Percentiles rank a stretch among this genome's conserved stretches.
Evolutionary conservation across 2,329 filamentous ascomycete genomes (phyloP).

Genomic region (Ascochyta viciae-villosae): DNA sequence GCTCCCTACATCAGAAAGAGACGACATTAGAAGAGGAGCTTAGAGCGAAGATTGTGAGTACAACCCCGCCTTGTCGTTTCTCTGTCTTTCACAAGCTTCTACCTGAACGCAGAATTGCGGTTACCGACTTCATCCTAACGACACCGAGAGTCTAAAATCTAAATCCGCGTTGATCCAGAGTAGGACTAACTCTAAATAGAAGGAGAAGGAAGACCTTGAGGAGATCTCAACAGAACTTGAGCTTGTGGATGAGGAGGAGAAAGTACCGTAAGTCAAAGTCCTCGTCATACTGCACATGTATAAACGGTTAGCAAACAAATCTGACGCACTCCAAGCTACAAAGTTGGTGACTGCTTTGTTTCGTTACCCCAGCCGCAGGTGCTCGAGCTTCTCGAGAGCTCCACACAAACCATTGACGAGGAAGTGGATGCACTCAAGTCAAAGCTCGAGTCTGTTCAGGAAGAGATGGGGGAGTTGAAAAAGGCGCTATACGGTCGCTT

Average conservation of each 20-base stretch:
- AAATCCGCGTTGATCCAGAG: not conserved
- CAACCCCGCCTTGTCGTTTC: not conserved
- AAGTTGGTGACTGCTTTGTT: slow-evolving; percentile 95
- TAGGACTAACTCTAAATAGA: slow-evolving; percentile 61
- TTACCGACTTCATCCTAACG: not conserved
- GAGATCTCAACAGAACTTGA: slow-evolving; percentile 91
- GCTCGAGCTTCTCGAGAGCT: slow-evolving; percentile 79
- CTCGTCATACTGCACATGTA: not conserved
- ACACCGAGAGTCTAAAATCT: not conserved
- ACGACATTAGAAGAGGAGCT: slow-evolving; percentile 80
- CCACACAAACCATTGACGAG: slow-evolving; percentile 75
- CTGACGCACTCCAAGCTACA: slow-evolving; percentile 69
- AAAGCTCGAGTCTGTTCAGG: slow-evolving; percentile 74
- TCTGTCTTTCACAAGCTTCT: not conserved
- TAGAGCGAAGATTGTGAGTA: slow-evolving; percentile 75
- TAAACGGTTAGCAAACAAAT: not conserved
- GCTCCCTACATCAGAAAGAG: slow-evolving; percentile 88
- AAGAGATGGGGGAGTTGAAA: slow-evolving; percentile 91
- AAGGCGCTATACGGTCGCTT: slow-evolving; percentile 93
- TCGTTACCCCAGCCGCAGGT: slow-evolving; percentile 83
- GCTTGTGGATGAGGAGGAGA: slow-evolving; percentile 92
- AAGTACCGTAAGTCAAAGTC: slow-evolving; percentile 74
- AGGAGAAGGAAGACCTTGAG: slow-evolving; percentile 97
- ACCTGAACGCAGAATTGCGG: not conserved
- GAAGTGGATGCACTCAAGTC: slow-evolving; percentile 80